phyloP scores from a whole-genome alignment of 371 early-diverging fungal species.

The Mucor ambiguus region DNA sequence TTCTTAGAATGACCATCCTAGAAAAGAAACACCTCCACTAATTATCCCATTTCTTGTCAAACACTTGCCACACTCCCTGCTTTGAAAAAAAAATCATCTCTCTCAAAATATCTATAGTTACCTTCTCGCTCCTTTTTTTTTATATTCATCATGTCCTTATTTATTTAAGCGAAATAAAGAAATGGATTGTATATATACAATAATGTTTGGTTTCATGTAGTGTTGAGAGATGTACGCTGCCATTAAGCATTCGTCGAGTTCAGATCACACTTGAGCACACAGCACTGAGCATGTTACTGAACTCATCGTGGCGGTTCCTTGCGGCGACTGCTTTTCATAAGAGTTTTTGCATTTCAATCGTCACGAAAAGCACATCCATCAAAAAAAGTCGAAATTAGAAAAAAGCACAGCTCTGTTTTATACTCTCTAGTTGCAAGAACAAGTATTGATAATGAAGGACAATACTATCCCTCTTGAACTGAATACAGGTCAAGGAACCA shows the following conservation, averaged over 20 bases:
- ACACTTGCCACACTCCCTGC: background rate
- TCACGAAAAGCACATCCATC: background rate
- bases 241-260: no score
- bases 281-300: no score
- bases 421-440: background rate
- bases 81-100: background rate
- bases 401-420: background rate
- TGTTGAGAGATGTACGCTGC: no score
- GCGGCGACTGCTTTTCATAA: conserved; percentile 4
- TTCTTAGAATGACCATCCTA: background rate
- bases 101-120: background rate
- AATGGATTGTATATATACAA: background rate
- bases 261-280: no score
- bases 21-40: background rate
- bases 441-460: conserved; percentile 37
- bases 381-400: background rate
- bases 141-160: background rate
- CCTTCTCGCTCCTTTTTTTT: background rate
- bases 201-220: background rate
- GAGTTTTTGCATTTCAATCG: conserved; percentile 7
- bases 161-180: background rate
- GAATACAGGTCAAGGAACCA: conserved; percentile 69
- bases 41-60: background rate
- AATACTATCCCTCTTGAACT: conserved; percentile 52
- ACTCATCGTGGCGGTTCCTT: background rate